Evolutionary conservation across 257 asterid genomes (phyloP).

Genomic region (Solanum virginianum): DNA sequence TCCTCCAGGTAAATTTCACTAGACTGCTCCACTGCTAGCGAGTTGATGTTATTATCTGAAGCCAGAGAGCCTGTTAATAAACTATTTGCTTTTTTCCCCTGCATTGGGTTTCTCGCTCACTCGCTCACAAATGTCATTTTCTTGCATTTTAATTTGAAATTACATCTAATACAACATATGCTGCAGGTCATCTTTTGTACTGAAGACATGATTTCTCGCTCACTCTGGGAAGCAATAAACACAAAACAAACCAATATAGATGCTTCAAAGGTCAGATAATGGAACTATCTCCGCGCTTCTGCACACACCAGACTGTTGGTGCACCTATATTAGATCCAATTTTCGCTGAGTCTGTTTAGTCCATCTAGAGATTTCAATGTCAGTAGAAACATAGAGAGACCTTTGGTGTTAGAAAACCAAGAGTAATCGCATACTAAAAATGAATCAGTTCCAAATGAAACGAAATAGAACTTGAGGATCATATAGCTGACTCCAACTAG

Average conservation of each 20-base stretch:
- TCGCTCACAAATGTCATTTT: not conserved
- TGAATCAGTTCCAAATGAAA: not conserved
- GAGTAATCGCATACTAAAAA: not conserved
- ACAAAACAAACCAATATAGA: slow-evolving; percentile 55
- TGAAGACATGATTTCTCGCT: slow-evolving; percentile 58
- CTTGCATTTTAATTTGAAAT: not conserved
- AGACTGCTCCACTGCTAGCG: not conserved
- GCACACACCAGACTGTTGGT: not conserved
- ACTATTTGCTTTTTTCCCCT: not conserved
- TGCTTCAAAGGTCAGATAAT: slow-evolving; percentile 39
- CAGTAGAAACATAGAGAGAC: not conserved
- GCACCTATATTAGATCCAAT: not conserved
- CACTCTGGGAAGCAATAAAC: slow-evolving; percentile 90
- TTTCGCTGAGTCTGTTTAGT: not conserved
- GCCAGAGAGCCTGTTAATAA: not conserved
- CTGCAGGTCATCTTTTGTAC: slow-evolving; percentile 78
- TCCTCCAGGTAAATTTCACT: slow-evolving; percentile 43
- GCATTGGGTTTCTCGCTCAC: not conserved
- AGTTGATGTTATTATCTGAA: not conserved
- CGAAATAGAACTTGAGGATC: not conserved
- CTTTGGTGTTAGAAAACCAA: not conserved
- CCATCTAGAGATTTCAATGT: not conserved
- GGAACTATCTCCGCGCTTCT: not conserved
- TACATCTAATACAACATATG: not conserved
- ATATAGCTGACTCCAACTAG: not conserved